These are phyloP conservation scores for Monosporascus ibericus DNA, from an alignment of 2,329 filamentous ascomycete species.

Conservation along the genomic window DNA sequence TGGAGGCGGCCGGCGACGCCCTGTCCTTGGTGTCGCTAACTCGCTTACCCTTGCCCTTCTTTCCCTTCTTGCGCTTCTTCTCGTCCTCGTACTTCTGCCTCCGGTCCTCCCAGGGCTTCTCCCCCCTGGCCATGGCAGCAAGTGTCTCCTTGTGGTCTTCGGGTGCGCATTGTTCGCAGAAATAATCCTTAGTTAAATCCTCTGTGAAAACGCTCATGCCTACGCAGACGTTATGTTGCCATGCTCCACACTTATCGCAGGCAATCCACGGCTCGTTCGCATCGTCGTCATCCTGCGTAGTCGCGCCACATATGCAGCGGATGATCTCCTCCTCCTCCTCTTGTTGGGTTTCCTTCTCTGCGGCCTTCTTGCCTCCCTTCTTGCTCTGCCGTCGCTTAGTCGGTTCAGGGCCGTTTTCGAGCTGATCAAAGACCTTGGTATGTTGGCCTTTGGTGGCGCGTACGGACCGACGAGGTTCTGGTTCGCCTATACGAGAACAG, in stretches of 20 bases:
- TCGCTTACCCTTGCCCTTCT: conserved; percentile 59
- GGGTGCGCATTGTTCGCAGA: conserved; percentile 84
- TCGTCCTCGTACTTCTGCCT: conserved; percentile 59
- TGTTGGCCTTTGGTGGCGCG: conserved; percentile 96
- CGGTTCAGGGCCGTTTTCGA: conserved; percentile 51
- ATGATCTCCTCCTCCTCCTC: conserved; percentile 67
- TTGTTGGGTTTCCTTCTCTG: conserved; percentile 47
- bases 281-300: conserved; percentile 74
- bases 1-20: conserved; percentile 34
- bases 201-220: conserved; percentile 74
- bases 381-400: conserved; percentile 45
- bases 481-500: conserved; percentile 33
- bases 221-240: conserved; percentile 98
- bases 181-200: conserved; percentile 77
- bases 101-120: conserved; percentile 78
- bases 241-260: conserved; percentile 85
- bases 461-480: conserved; percentile 86
- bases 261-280: conserved; percentile 90
- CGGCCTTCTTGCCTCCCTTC: conserved; percentile 51
- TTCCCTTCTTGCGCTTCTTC: conserved; percentile 53
- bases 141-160: conserved; percentile 77
- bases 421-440: conserved; percentile 76
- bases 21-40: conserved; percentile 57
- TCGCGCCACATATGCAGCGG: conserved; percentile 86
- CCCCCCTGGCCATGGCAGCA: conserved; percentile 69